Evolutionary conservation across 352 stramenopile genomes (phyloP), one percentile per base, ranked within the genome.

Genomic region (Globisporangium heterothallicum): DNA sequence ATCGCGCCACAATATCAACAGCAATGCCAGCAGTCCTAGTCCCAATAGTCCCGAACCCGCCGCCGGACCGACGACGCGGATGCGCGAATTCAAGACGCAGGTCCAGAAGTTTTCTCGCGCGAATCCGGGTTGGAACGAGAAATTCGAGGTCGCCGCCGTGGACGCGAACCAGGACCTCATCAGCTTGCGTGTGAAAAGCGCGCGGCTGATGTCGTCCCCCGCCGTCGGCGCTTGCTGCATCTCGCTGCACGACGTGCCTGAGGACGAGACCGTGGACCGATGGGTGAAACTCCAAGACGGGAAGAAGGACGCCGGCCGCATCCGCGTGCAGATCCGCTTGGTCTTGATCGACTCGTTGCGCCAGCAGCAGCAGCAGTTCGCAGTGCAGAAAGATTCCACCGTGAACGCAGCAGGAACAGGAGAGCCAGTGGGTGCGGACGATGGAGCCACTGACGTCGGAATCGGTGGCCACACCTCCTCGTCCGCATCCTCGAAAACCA

Each of bases 121-220:
- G 6, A 76, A 72, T 44, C 71, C 74, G 3, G 63, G 85, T 9
- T 91, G 80, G 80, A 87, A 91, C 56, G 80, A 91, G 45, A 88
- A 83, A 53, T 88, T 88, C 46, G 80, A 88, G 43, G 73, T 89
- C 36, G 62, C 74, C 2, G 63, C 83, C 3, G 42, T 72, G 10
- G 70, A 88, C 49, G 43, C 67, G 14, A 47, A 50, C 4, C 45
- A 58, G 44, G 78, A 88, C 40, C 53, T 86, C 49, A 62, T 91
- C 52, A 86, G 66, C 41, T 73, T 91, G 50, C 80, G 80, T 36
- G 69, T 91, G 49, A 88, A 88, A 67, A 83, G 61, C 22, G 78
- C 76, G 18, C 65, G 75, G 29, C 64, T 91, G 44, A 83, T 91
- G 74, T 73, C 77, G 35, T 73, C 74, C 4, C 64, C 70, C 0